Evolutionary conservation across 2,329 filamentous ascomycete genomes (phyloP).

Genomic region (Achaetomium macrosporum): DNA sequence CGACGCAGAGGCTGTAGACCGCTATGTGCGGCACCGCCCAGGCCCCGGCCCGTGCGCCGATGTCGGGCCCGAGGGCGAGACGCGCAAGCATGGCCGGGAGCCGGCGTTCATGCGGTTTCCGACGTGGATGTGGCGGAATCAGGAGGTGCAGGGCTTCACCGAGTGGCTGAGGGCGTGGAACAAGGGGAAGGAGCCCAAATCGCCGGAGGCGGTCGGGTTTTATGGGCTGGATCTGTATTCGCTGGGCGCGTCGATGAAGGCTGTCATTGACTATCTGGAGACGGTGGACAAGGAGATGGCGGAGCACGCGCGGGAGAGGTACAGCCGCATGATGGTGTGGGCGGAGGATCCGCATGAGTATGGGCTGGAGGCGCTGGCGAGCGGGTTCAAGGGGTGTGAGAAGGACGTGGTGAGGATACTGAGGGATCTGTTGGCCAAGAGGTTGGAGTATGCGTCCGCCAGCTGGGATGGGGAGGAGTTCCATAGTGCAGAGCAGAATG

Average conservation of each 20-base stretch:
- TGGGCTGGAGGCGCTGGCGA: constrained; percentile 35
- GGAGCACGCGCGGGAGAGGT: constrained; percentile 38
- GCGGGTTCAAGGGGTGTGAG: constrained; percentile 41
- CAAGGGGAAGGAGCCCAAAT: constrained; percentile 13
- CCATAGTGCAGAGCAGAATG: constrained; percentile 46
- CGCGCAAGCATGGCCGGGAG: constrained; percentile 22
- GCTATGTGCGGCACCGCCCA: constrained; percentile 43
- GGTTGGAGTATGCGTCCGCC: constrained; percentile 35
- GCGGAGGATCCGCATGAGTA: constrained; percentile 44
- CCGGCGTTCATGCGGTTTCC: constrained; percentile 45
- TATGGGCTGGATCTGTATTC: constrained; percentile 49
- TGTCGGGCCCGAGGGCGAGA: constrained; percentile 26
- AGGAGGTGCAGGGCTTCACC: constrained; percentile 44
- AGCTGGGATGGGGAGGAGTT: constrained; percentile 40
- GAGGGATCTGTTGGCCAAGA: constrained; percentile 36
- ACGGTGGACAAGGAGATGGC: constrained; percentile 38
- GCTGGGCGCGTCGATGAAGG: constrained; percentile 40
- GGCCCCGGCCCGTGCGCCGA: constrained; percentile 30
- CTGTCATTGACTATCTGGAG: constrained; percentile 45
- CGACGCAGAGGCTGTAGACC: constrained; percentile 45
- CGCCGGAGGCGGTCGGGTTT: constrained; percentile 31
- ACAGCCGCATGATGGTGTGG: constrained; percentile 43
- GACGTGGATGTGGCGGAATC: constrained; percentile 52
- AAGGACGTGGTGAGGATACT: constrained; percentile 40
- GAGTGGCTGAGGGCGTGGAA: constrained; percentile 47